phyloP scores from a whole-genome alignment of 306 rosid species.

The Inga laurina region DNA sequence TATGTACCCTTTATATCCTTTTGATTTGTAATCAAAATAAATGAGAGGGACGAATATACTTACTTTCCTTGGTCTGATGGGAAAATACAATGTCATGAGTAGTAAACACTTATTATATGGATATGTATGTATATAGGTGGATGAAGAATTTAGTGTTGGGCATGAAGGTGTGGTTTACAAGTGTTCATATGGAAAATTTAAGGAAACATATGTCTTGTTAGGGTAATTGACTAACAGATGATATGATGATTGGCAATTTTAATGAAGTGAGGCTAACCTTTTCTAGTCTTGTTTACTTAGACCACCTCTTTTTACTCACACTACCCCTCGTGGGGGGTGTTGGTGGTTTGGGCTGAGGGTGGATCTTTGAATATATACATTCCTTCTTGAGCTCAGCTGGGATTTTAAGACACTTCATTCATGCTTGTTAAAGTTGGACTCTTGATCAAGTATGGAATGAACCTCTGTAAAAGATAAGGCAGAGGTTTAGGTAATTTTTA shows the following conservation, averaged over 20 bases:
- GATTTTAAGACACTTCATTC: not conserved
- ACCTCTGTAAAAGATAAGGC: not conserved
- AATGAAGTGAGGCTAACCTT: not conserved
- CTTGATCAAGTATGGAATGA: conserved; percentile 2
- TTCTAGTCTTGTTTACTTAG: not conserved
- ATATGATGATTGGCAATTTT: not conserved
- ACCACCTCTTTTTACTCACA: not conserved
- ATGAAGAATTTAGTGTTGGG: not conserved
- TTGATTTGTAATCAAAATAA: not conserved
- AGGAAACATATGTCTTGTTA: no score
- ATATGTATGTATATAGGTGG: not conserved
- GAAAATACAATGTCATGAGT: not conserved
- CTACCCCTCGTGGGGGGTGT: not conserved
- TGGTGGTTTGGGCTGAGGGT: not conserved
- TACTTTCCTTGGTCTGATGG: not conserved
- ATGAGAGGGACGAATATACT: not conserved
- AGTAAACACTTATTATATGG: not conserved
- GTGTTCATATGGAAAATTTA: conserved; percentile 7
- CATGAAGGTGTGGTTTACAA: not conserved
- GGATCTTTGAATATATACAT: not conserved
- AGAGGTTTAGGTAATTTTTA: not conserved
- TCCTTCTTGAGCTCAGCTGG: not conserved
- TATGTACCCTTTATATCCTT: not conserved
- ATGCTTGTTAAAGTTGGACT: conserved; percentile 20
- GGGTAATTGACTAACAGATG: conserved; percentile 12